Evolutionary conservation across 345 rosid species (phyloP).

Genomic region (Eutrema japonicum): DNA sequence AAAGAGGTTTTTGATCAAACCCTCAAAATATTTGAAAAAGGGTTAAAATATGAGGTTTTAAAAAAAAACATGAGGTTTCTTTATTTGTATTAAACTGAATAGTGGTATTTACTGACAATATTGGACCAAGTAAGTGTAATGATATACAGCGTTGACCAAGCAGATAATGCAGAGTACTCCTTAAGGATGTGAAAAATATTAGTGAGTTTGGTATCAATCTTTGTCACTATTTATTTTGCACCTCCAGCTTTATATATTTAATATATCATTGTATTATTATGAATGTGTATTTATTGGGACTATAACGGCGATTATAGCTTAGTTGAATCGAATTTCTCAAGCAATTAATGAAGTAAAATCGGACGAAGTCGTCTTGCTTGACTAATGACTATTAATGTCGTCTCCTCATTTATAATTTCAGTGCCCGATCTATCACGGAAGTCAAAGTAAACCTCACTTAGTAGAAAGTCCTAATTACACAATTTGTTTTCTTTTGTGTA

Average conservation of each 20-base stretch:
- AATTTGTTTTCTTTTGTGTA: background rate
- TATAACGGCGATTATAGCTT: conserved; percentile 13
- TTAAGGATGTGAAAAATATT: conserved; percentile 11
- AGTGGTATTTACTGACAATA: background rate
- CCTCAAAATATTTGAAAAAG: background rate
- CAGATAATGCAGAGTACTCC: conserved; percentile 11
- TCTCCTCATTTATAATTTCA: conserved; percentile 21
- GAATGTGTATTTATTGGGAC: conserved; percentile 17
- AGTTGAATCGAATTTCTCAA: conserved; percentile 12
- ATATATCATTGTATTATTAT: conserved; percentile 2
- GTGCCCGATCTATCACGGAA: conserved; percentile 12
- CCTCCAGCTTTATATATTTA: conserved; percentile 11
- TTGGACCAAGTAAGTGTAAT: conserved; percentile 12
- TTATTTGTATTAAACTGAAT: background rate
- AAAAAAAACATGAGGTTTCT: background rate
- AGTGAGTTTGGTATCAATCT: conserved; percentile 38
- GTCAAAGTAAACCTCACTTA: conserved; percentile 33
- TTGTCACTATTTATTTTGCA: conserved; percentile 34
- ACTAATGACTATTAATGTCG: conserved; percentile 26
- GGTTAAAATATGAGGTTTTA: too few relatives aligned
- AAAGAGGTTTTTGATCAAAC: background rate
- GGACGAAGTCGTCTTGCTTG: conserved; percentile 30
- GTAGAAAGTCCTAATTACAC: background rate
- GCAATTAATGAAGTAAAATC: conserved; percentile 9
- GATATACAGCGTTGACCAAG: conserved; percentile 7